A percentile compares a stretch with the other conserved stretches of the same genome.
phyloP scores from a whole-genome alignment of 2,329 filamentous ascomycete genomes.

The Didymella sp. region DNA sequence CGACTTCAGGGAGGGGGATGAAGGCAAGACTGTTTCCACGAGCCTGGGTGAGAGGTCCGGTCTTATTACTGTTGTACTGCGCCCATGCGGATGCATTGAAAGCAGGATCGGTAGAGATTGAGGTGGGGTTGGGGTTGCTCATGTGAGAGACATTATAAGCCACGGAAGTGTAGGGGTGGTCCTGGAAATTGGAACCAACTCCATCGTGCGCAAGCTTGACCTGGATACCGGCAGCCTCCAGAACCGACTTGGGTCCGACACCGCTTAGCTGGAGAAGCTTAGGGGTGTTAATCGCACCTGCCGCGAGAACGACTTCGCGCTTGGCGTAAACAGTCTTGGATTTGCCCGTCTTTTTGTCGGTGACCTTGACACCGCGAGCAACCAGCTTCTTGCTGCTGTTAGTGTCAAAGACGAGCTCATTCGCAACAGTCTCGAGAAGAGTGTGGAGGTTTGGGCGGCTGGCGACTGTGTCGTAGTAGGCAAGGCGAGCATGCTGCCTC shows the following conservation, averaged over 20 bases:
- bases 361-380: slow-evolving; percentile 37
- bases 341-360: slow-evolving; percentile 24
- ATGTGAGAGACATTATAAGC: slow-evolving; percentile 30
- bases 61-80: slow-evolving; percentile 34
- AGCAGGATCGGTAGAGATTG: slow-evolving; percentile 29
- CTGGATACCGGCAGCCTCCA: slow-evolving; percentile 37
- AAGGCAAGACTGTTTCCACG: slow-evolving; percentile 39
- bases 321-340: slow-evolving; percentile 34
- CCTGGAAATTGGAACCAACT: slow-evolving; percentile 46
- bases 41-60: slow-evolving; percentile 36
- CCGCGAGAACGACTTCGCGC: slow-evolving; percentile 66
- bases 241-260: slow-evolving; percentile 37
- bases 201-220: slow-evolving; percentile 39
- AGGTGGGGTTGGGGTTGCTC: slow-evolving; percentile 32
- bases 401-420: slow-evolving; percentile 33
- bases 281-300: slow-evolving; percentile 64
- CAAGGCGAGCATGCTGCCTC: slow-evolving; percentile 41
- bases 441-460: slow-evolving; percentile 43
- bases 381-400: slow-evolving; percentile 26
- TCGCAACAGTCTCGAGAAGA: slow-evolving; percentile 28
- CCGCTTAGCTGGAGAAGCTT: slow-evolving; percentile 54
- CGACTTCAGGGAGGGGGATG: slow-evolving; percentile 36
- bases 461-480: slow-evolving; percentile 40
- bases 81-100: slow-evolving; percentile 42
- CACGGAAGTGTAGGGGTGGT: slow-evolving; percentile 38